Conservation (phyloP, 2,329 filamentous ascomycete genomes). For the Cadophora malorum region DNA sequence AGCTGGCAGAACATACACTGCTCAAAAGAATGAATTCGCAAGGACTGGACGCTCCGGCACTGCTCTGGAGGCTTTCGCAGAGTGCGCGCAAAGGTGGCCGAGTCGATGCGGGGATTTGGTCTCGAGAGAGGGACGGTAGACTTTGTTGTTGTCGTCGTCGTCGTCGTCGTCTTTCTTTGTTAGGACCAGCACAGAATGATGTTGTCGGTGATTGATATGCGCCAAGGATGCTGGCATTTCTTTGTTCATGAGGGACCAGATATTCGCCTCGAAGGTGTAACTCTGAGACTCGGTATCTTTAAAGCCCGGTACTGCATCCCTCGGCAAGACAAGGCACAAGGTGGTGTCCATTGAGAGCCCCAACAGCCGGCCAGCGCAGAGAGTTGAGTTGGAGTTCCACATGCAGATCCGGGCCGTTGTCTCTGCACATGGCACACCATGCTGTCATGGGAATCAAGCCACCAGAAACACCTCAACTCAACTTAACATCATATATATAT, state of each 20-base stretch:
- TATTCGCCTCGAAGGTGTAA: slow-evolving; percentile 16
- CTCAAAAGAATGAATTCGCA: slow-evolving; percentile 43
- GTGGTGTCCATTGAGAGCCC: no score
- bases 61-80: slow-evolving; percentile 42
- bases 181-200: slow-evolving; percentile 1
- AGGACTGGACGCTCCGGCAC: slow-evolving; percentile 44
- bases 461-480: background rate
- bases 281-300: background rate
- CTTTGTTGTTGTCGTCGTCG: slow-evolving; percentile 30
- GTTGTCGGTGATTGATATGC: slow-evolving; percentile 5
- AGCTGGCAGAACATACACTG: slow-evolving; percentile 39
- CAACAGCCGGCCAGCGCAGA: background rate
- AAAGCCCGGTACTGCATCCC: background rate
- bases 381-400: background rate
- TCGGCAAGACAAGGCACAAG: no score
- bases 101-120: slow-evolving; percentile 40
- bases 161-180: background rate
- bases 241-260: slow-evolving; percentile 26
- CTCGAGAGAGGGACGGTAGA: slow-evolving; percentile 31
- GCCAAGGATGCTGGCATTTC: slow-evolving; percentile 16
- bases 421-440: background rate
- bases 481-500: background rate
- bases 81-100: slow-evolving; percentile 44
- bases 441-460: slow-evolving; percentile 17
- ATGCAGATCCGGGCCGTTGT: slow-evolving; percentile 3